These are phyloP conservation scores for Erodium texanum DNA, from an alignment of 441 rosid species.

Conservation along the genomic window DNA sequence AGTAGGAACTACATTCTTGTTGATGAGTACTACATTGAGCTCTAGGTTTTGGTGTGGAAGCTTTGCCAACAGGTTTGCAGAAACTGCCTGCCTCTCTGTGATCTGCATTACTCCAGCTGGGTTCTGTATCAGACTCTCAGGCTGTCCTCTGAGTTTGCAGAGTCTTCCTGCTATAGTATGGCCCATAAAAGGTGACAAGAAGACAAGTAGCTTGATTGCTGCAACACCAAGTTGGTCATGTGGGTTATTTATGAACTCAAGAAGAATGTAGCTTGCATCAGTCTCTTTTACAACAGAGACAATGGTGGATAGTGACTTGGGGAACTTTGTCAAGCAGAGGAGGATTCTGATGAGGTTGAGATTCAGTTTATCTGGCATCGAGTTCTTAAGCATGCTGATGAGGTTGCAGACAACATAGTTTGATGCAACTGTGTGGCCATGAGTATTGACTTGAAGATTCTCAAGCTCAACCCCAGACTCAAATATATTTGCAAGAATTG, in stretches of 20 bases:
- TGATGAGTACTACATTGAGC: conserved; percentile 61
- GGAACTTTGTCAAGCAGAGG: conserved; percentile 48
- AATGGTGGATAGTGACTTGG: conserved; percentile 42
- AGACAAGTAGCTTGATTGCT: conserved; percentile 56
- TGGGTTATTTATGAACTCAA: conserved; percentile 67
- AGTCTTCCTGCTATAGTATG: conserved; percentile 61
- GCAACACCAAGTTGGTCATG: conserved; percentile 55
- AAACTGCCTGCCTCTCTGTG: conserved; percentile 71
- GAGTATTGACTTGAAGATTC: conserved; percentile 41
- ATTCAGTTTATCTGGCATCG: conserved; percentile 61
- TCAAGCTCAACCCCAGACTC: conserved; percentile 64
- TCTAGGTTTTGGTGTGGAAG: conserved; percentile 72
- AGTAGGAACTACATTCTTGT: conserved; percentile 38
- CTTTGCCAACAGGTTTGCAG: conserved; percentile 62
- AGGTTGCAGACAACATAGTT: conserved; percentile 58
- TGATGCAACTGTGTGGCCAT: conserved; percentile 60
- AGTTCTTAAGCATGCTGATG: conserved; percentile 59
- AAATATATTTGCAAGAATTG: conserved; percentile 63
- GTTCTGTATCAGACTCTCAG: conserved; percentile 52
- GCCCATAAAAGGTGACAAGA: conserved; percentile 56
- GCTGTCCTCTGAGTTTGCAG: conserved; percentile 71
- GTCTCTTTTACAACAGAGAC: conserved; percentile 56
- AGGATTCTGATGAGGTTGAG: conserved; percentile 63
- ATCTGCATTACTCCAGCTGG: conserved; percentile 32
- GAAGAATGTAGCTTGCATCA: conserved; percentile 56